A percentile compares a stretch with the other conserved stretches of the same genome.
Evolutionary conservation across 2,329 filamentous ascomycete genomes (phyloP).

Genomic region (Phyllosticta citribraziliensis): DNA sequence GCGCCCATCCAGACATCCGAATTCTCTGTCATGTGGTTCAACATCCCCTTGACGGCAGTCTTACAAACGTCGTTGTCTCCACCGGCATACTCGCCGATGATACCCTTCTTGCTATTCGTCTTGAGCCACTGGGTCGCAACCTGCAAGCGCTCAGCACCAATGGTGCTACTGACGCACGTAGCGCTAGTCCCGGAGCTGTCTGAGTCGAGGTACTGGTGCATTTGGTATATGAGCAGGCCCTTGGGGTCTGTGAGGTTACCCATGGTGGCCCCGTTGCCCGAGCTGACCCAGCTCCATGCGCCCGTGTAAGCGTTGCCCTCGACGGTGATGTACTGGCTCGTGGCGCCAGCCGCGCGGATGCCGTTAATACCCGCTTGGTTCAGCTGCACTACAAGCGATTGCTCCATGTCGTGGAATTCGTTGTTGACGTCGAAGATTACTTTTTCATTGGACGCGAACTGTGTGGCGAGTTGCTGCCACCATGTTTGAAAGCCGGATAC

Average conservation of each 20-base stretch:
- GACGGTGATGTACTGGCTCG: conserved; percentile 42
- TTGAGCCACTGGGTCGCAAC: conserved; percentile 41
- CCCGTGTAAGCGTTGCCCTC: conserved; percentile 41
- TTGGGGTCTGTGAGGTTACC: conserved; percentile 36
- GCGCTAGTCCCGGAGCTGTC: conserved; percentile 41
- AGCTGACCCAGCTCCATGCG: conserved; percentile 39
- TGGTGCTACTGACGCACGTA: conserved; percentile 38
- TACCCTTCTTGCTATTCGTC: conserved; percentile 36
- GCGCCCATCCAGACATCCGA: conserved; percentile 40
- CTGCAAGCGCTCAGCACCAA: conserved; percentile 38
- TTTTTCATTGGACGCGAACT: conserved; percentile 22
- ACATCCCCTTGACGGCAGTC: conserved; percentile 36
- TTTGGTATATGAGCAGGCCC: conserved; percentile 42
- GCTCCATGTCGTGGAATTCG: conserved; percentile 28
- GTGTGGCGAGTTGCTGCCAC: conserved; percentile 24
- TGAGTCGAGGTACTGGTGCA: conserved; percentile 48
- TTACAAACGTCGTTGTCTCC: conserved; percentile 39
- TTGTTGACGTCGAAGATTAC: conserved; percentile 34
- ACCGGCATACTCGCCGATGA: conserved; percentile 44
- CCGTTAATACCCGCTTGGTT: conserved; percentile 32
- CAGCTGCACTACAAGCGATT: conserved; percentile 23
- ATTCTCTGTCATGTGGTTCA: conserved; percentile 36
- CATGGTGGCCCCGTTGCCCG: conserved; percentile 32
- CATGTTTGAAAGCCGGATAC: conserved; percentile 21
- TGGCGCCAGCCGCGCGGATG: conserved; percentile 28